Conservation (phyloP, 1,139 yeast species). For the Pneumocystis canis region DNA sequence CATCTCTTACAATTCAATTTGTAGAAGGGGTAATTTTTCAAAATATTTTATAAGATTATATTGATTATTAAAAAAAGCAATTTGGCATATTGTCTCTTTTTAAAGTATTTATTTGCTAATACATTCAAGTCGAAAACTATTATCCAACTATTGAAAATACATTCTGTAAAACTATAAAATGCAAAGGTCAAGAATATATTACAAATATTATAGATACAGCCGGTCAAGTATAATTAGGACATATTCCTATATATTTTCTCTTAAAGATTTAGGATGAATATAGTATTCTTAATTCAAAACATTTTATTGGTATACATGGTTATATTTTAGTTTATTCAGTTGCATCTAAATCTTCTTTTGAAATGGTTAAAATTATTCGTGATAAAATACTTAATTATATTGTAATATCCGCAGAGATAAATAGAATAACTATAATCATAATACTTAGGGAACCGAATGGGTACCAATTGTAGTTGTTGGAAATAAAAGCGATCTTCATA, state of each 20-base stretch:
- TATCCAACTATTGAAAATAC: constrained; percentile 90
- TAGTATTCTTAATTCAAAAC: constrained; percentile 68
- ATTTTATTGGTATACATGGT: constrained; percentile 74
- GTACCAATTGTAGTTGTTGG: constrained; percentile 77
- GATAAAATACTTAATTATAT: constrained; percentile 70
- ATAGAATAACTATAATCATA: neutral
- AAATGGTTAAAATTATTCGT: constrained; percentile 59
- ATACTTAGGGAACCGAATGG: constrained; percentile 40
- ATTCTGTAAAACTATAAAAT: constrained; percentile 55
- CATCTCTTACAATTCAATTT: constrained; percentile 71
- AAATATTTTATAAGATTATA: neutral
- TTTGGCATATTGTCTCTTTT: neutral
- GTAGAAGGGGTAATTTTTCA: constrained; percentile 38
- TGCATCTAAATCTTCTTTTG: constrained; percentile 65
- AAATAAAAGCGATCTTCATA: constrained; percentile 51
- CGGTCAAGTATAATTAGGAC: constrained; percentile 36
- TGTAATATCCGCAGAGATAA: constrained; percentile 5
- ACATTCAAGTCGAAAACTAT: constrained; percentile 55
- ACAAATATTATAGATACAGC: constrained; percentile 86
- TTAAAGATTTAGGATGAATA: constrained; percentile 46
- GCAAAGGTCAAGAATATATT: constrained; percentile 63
- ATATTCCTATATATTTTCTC: neutral
- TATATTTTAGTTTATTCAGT: constrained; percentile 72
- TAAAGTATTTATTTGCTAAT: neutral
- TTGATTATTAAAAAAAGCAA: neutral